Percentiles rank a stretch among this genome's conserved stretches.
Conservation (phyloP, 2,329 filamentous ascomycete genomes). For the Penicillium sp. region DNA sequence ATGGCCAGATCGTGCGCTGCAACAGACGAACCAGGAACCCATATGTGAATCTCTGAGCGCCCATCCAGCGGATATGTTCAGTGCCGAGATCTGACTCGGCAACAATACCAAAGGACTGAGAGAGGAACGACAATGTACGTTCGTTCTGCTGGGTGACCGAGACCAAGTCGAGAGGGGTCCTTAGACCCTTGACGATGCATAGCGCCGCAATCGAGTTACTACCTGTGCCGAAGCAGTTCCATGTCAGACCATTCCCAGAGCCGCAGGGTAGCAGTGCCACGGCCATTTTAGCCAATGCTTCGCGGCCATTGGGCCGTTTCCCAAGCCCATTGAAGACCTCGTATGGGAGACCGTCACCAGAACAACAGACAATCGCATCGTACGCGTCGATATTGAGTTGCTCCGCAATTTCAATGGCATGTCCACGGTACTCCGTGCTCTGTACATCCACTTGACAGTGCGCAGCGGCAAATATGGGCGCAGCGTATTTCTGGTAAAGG, state of each 20-base stretch:
- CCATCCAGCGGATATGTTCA: slow-evolving; percentile 93
- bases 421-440: slow-evolving; percentile 72
- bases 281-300: slow-evolving; percentile 76
- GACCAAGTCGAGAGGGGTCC: slow-evolving; percentile 83
- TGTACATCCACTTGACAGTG: slow-evolving; percentile 77
- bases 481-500: slow-evolving; percentile 75
- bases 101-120: slow-evolving; percentile 86
- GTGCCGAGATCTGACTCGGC: slow-evolving; percentile 90
- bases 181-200: slow-evolving; percentile 82
- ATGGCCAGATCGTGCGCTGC: slow-evolving; percentile 80
- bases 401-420: slow-evolving; percentile 78
- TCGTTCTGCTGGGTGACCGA: slow-evolving; percentile 82
- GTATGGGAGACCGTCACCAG: slow-evolving; percentile 88
- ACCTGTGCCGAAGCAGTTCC: slow-evolving; percentile 84
- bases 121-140: slow-evolving; percentile 84
- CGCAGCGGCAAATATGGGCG: slow-evolving; percentile 83
- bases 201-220: slow-evolving; percentile 77
- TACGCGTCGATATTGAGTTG: slow-evolving; percentile 77
- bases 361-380: slow-evolving; percentile 87
- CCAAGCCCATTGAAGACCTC: slow-evolving; percentile 95
- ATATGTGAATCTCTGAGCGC: slow-evolving; percentile 79
- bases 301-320: slow-evolving; percentile 73
- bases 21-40: slow-evolving; percentile 81
- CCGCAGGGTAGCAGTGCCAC: slow-evolving; percentile 90
- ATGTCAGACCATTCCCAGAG: slow-evolving; percentile 90